These are phyloP conservation scores for Rhodamnia rubescens DNA, from an alignment of 345 rosid genomes.

Conservation along the genomic window DNA sequence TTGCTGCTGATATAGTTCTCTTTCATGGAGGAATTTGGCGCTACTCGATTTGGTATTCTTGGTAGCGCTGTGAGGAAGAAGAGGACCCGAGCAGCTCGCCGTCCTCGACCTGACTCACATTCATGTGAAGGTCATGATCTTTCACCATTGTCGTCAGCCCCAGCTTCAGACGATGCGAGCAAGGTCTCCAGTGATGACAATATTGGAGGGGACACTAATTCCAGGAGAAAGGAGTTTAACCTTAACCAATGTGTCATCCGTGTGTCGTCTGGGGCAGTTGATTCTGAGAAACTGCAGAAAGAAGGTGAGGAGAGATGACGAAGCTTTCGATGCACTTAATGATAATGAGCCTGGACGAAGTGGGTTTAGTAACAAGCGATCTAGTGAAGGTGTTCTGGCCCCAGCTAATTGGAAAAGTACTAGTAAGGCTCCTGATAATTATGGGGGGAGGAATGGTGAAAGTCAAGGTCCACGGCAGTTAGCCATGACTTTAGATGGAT, in stretches of 20 bases:
- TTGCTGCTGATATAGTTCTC: background rate
- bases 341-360: conserved; percentile 24
- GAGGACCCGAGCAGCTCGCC: conserved; percentile 53
- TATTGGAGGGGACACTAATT: conserved; percentile 29
- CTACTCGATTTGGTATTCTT: conserved; percentile 18
- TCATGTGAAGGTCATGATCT: conserved; percentile 21
- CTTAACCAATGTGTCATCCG: conserved; percentile 52
- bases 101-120: conserved; percentile 42
- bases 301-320: conserved; percentile 22
- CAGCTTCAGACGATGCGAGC: conserved; percentile 30
- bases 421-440: conserved; percentile 9
- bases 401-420: conserved; percentile 55
- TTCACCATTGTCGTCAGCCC: conserved; percentile 24
- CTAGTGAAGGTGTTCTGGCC: conserved; percentile 74
- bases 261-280: conserved; percentile 26
- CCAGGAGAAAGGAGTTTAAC: conserved; percentile 54
- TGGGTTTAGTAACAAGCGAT: conserved; percentile 26
- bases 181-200: conserved; percentile 68
- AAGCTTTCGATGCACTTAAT: conserved; percentile 20
- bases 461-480: conserved; percentile 22
- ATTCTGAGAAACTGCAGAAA: conserved; percentile 9
- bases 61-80: conserved; percentile 53
- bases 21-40: conserved; percentile 45
- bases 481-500: conserved; percentile 18
- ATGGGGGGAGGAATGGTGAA: conserved; percentile 35